phyloP scores from a whole-genome alignment of 306 rosid species.

The Acacia melanoxylon region DNA sequence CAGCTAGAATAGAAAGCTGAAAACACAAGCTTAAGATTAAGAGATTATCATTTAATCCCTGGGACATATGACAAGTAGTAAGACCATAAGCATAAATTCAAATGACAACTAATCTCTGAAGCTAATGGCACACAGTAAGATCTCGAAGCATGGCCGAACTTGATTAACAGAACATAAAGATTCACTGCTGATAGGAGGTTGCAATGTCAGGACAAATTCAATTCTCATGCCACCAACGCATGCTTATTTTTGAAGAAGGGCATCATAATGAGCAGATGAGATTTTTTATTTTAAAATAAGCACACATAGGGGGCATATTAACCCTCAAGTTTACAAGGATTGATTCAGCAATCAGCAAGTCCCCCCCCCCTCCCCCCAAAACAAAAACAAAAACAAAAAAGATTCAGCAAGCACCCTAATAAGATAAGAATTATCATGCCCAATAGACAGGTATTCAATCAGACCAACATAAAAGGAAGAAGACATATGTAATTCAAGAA shows the following conservation, averaged over 20 bases:
- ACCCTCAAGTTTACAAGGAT: neutral
- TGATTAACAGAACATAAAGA: conserved; percentile 8
- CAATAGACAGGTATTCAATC: neutral
- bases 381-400: too few relatives aligned
- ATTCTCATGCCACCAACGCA: neutral
- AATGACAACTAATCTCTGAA: neutral
- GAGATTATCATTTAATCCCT: neutral
- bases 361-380: too few relatives aligned
- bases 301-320: neutral
- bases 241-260: neutral
- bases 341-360: neutral
- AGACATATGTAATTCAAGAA: neutral
- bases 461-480: neutral
- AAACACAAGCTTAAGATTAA: conserved; percentile 41
- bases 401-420: neutral
- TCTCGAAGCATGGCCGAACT: neutral
- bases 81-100: neutral
- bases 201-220: neutral
- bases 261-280: neutral
- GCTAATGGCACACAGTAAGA: conserved; percentile 7
- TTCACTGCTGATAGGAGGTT: neutral
- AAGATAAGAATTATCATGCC: neutral
- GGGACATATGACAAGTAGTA: neutral
- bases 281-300: neutral
- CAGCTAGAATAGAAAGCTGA: conserved; percentile 92